Evolutionary conservation across 495 filamentous ascomycete genomes (phyloP).

Genomic region (Cercophora sp.): DNA sequence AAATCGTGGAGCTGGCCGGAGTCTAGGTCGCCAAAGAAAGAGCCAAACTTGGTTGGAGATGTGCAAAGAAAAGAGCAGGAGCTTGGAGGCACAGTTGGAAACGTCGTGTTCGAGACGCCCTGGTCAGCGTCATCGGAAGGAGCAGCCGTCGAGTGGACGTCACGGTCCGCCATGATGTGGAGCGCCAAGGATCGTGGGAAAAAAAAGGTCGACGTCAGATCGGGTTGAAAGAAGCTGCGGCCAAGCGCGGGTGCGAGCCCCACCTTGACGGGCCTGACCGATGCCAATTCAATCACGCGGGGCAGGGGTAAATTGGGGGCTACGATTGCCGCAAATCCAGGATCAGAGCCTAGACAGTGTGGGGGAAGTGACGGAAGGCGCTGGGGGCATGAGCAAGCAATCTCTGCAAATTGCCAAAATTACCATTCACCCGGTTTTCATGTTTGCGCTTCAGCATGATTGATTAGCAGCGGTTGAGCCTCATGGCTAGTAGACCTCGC

Average conservation of each 20-base stretch:
- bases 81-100: no score
- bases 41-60: background rate
- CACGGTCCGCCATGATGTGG: background rate
- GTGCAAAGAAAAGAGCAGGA: no score
- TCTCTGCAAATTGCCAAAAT: conserved; percentile 20
- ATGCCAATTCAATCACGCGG: no score
- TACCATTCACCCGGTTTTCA: conserved; percentile 17
- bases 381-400: no score
- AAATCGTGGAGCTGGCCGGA: background rate
- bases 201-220: background rate
- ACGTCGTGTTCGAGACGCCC: background rate
- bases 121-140: background rate
- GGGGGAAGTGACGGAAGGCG: no score
- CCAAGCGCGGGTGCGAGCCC: no score
- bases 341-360: no score
- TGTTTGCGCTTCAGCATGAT: background rate
- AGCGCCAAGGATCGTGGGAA: background rate
- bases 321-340: no score
- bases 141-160: background rate
- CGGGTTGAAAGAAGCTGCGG: no score
- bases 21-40: background rate
- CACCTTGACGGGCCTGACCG: no score
- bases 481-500: conserved; percentile 7
- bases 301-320: no score
- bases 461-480: conserved; percentile 13